Evolutionary conservation across 176 grass and related monocot species (phyloP).

Genomic region (Cenchrus americanus): DNA sequence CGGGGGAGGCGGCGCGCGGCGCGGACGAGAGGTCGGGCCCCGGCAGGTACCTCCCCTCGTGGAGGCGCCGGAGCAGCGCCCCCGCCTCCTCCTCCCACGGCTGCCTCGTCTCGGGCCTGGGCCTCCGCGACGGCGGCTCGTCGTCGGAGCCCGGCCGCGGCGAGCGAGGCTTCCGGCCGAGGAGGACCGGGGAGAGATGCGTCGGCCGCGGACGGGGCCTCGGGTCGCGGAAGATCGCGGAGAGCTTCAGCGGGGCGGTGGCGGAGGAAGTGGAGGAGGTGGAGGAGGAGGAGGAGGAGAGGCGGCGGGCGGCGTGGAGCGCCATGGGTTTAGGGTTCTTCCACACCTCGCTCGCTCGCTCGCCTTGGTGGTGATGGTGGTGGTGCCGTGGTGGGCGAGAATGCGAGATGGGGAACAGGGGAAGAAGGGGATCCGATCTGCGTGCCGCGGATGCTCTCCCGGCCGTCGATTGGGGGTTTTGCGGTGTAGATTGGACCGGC

Average conservation of each 20-base stretch:
- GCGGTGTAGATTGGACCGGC: not conserved
- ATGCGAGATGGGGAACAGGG: not conserved
- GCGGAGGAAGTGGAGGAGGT: not conserved
- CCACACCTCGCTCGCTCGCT: not conserved
- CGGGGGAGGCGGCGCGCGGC: conserved; percentile 26
- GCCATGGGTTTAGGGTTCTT: conserved; percentile 45
- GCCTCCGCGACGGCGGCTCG: not conserved
- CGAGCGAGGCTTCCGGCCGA: not conserved
- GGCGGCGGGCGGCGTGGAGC: conserved; percentile 42
- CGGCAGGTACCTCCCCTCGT: conserved; percentile 45
- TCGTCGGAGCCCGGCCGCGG: not conserved
- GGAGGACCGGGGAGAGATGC: conserved; percentile 44
- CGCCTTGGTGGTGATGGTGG: not conserved
- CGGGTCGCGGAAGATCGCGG: not conserved
- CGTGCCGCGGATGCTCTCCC: not conserved
- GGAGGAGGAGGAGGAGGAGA: conserved; percentile 32
- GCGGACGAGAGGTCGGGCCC: conserved; percentile 38
- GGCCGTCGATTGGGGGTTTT: conserved; percentile 21
- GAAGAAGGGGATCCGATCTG: not conserved
- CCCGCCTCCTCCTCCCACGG: conserved; percentile 52
- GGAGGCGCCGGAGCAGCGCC: conserved; percentile 55
- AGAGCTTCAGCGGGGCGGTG: not conserved
- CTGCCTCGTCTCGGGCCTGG: not conserved
- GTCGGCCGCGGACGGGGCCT: not conserved
- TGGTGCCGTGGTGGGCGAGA: not conserved